These are phyloP conservation scores for Penicillium sp. DNA, from an alignment of 2,329 filamentous ascomycete species.

Conservation along the genomic window DNA sequence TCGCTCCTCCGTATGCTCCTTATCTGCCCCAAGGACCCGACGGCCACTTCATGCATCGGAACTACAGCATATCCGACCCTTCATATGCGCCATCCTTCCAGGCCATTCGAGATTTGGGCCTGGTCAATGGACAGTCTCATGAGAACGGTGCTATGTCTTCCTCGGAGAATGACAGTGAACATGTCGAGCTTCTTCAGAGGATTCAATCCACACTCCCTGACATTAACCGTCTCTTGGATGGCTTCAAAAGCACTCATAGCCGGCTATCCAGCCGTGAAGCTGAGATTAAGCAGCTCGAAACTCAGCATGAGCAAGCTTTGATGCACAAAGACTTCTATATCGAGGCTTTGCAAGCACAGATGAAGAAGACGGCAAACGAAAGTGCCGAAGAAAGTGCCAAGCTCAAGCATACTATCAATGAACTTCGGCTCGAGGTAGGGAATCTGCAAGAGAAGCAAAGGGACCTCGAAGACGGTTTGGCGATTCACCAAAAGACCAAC, in stretches of 20 bases:
- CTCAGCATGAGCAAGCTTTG: conserved; percentile 48
- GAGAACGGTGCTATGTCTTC: conserved; percentile 31
- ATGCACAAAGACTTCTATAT: conserved; percentile 53
- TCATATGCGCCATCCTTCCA: conserved; percentile 29
- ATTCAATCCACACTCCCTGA: conserved; percentile 47
- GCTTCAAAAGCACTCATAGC: conserved; percentile 49
- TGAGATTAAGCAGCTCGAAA: conserved; percentile 46
- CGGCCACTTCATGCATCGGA: conserved; percentile 27
- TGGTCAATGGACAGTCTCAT: conserved; percentile 20
- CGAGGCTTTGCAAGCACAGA: conserved; percentile 47
- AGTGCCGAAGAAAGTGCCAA: conserved; percentile 46
- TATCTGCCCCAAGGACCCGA: conserved; percentile 28
- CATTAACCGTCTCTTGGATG: conserved; percentile 40
- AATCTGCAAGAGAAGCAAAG: conserved; percentile 50
- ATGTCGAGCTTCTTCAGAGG: conserved; percentile 39
- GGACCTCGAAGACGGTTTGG: conserved; percentile 47
- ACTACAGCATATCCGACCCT: conserved; percentile 27
- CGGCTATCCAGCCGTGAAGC: conserved; percentile 48
- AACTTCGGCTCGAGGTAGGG: conserved; percentile 48
- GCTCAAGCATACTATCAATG: conserved; percentile 42
- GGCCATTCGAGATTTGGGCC: conserved; percentile 27
- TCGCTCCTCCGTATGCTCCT: conserved; percentile 31
- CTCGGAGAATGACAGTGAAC: conserved; percentile 31
- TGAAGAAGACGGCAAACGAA: conserved; percentile 47
- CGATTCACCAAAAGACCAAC: conserved; percentile 43